phyloP scores from a whole-genome alignment of 257 asterid species.

The Nicotiana attenuata region DNA sequence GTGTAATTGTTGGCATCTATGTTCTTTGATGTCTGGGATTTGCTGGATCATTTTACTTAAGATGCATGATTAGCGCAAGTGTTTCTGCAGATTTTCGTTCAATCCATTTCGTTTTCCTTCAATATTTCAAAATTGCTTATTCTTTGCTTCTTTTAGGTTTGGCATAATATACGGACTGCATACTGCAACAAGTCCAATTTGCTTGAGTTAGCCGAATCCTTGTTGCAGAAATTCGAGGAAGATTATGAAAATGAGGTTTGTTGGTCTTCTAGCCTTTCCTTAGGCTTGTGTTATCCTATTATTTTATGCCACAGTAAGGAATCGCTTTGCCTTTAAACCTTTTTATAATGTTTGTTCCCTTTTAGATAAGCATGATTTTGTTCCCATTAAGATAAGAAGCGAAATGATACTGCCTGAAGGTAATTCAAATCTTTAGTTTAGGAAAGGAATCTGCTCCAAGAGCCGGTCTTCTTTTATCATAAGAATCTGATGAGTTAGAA shows the following conservation, averaged over 20 bases:
- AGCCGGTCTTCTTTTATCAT: background rate
- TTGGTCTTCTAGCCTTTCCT: conserved; percentile 8
- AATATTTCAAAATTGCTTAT: conserved; percentile 12
- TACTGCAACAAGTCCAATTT: conserved; percentile 63
- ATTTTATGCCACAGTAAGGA: background rate
- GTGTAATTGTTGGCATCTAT: background rate
- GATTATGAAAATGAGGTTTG: conserved; percentile 72
- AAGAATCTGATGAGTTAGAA: background rate
- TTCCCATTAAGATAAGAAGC: background rate
- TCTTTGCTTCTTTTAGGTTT: conserved; percentile 46
- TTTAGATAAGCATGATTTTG: background rate
- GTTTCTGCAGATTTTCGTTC: background rate
- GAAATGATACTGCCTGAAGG: background rate
- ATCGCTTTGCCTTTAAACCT: background rate
- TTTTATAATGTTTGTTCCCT: background rate
- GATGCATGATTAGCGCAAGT: conserved; percentile 1
- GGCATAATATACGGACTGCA: conserved; percentile 66
- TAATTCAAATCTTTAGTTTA: background rate
- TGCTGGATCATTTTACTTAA: background rate
- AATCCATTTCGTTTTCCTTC: background rate
- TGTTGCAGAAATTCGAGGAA: conserved; percentile 65
- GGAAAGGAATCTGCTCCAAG: background rate
- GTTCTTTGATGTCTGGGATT: background rate
- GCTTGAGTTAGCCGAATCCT: conserved; percentile 54
- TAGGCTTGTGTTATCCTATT: background rate